These are phyloP conservation scores for Annulohypoxylon maeteangense DNA, from an alignment of 495 filamentous ascomycete genomes.

Conservation along the genomic window DNA sequence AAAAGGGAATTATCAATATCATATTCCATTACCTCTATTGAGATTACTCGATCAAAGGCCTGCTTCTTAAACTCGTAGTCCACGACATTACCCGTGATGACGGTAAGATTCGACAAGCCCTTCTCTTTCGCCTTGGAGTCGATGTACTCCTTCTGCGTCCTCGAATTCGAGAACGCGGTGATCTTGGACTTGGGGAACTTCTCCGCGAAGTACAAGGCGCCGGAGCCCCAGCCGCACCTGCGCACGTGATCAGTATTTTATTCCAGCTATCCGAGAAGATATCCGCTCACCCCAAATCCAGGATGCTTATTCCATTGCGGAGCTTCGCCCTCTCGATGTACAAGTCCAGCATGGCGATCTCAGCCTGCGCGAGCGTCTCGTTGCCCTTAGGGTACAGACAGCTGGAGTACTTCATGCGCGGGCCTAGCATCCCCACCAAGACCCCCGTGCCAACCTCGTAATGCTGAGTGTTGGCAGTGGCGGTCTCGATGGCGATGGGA, in stretches of 20 bases:
- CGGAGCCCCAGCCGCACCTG: constrained; percentile 75
- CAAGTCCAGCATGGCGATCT: constrained; percentile 69
- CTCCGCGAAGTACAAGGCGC: constrained; percentile 68
- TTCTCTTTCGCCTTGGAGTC: constrained; percentile 63
- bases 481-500: constrained; percentile 72
- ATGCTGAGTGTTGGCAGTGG: constrained; percentile 70
- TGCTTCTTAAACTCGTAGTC: constrained; percentile 66
- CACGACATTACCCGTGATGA: constrained; percentile 70
- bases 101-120: constrained; percentile 64
- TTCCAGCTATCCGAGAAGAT: background rate
- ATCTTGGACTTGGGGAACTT: constrained; percentile 66
- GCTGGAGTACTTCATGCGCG: constrained; percentile 72
- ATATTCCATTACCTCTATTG: constrained; percentile 60
- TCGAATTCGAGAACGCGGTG: constrained; percentile 72
- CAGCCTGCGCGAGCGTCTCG: constrained; percentile 69
- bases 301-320: constrained; percentile 66
- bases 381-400: constrained; percentile 66
- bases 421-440: constrained; percentile 65
- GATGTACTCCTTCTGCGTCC: constrained; percentile 71
- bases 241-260: constrained; percentile 16
- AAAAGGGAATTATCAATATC: background rate
- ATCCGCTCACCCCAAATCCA: constrained; percentile 69
- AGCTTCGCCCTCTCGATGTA: constrained; percentile 68
- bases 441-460: constrained; percentile 73
- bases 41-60: constrained; percentile 68